Evolutionary conservation across 2,329 filamentous ascomycete genomes (phyloP).

Genomic region (Sclerotinia trifoliorum): DNA sequence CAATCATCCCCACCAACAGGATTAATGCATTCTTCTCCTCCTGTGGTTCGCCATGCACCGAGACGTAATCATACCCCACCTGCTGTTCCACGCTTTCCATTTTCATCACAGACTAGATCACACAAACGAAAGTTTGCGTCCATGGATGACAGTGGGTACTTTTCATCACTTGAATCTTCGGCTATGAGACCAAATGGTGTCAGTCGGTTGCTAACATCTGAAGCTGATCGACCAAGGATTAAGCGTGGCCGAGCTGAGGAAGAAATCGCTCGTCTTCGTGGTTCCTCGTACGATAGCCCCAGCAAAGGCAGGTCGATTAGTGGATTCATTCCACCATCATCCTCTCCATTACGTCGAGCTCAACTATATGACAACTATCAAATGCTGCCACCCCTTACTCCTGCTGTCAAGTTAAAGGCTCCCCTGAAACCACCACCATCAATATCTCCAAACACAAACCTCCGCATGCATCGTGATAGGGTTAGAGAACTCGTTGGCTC

Average conservation of each 20-base stretch:
- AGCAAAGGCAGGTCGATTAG: slow-evolving; percentile 59
- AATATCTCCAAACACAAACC: slow-evolving; percentile 88
- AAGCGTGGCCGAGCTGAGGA: slow-evolving; percentile 92
- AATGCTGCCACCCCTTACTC: slow-evolving; percentile 76
- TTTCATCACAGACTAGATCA: slow-evolving; percentile 62
- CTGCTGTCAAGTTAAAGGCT: slow-evolving; percentile 75
- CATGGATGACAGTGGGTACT: slow-evolving; percentile 94
- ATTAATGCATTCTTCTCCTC: slow-evolving; percentile 87
- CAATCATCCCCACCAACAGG: slow-evolving; percentile 68
- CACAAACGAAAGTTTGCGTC: slow-evolving; percentile 76
- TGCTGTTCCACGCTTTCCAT: slow-evolving; percentile 58
- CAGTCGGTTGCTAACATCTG: slow-evolving; percentile 67
- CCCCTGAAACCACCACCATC: slow-evolving; percentile 60
- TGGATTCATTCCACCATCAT: slow-evolving; percentile 51
- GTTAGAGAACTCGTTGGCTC: slow-evolving; percentile 81
- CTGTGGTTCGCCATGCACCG: slow-evolving; percentile 60
- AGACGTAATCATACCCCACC: slow-evolving; percentile 73
- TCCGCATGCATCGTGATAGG: slow-evolving; percentile 81
- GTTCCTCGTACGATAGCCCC: slow-evolving; percentile 91
- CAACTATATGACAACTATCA: slow-evolving; percentile 51
- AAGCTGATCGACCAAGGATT: slow-evolving; percentile 74
- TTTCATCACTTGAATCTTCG: slow-evolving; percentile 92
- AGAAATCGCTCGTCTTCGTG: slow-evolving; percentile 89
- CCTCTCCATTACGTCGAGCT: slow-evolving; percentile 62
- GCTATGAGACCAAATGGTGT: slow-evolving; percentile 69